These are phyloP conservation scores for Neltuma alba DNA, from an alignment of 306 rosid species.

Conservation along the genomic window DNA sequence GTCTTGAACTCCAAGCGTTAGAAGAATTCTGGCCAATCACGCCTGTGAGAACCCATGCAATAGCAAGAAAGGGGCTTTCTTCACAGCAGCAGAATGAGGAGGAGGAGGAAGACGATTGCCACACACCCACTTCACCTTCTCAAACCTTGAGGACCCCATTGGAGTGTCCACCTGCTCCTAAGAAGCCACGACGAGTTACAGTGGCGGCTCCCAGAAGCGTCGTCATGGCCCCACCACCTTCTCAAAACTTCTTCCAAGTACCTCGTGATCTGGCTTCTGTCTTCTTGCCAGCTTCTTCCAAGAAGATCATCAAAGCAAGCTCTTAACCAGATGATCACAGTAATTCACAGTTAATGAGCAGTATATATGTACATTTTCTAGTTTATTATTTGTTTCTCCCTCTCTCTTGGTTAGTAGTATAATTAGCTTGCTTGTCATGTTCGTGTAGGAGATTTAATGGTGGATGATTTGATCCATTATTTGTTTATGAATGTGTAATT, in stretches of 20 bases:
- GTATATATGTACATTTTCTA: not conserved
- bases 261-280: constrained; percentile 2
- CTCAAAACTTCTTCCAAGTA: not conserved
- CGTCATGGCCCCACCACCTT: not conserved
- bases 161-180: constrained; percentile 19
- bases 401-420: not conserved
- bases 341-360: not conserved
- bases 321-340: not conserved
- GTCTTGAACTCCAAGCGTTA: constrained; percentile 43
- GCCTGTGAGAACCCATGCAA: constrained; percentile 43
- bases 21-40: constrained; percentile 64
- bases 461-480: not conserved
- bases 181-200: not conserved
- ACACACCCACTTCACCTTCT: constrained; percentile 6
- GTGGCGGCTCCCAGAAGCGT: not conserved
- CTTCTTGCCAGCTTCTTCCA: not conserved
- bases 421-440: not conserved
- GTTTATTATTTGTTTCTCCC: not conserved
- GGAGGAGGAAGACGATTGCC: not conserved
- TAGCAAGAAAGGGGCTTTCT: not conserved
- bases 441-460: not conserved
- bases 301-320: not conserved
- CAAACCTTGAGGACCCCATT: not conserved
- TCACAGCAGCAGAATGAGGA: not conserved
- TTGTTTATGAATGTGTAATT: not conserved